phyloP scores from a whole-genome alignment of 441 rosid genomes.

The Gossypium aridum region DNA sequence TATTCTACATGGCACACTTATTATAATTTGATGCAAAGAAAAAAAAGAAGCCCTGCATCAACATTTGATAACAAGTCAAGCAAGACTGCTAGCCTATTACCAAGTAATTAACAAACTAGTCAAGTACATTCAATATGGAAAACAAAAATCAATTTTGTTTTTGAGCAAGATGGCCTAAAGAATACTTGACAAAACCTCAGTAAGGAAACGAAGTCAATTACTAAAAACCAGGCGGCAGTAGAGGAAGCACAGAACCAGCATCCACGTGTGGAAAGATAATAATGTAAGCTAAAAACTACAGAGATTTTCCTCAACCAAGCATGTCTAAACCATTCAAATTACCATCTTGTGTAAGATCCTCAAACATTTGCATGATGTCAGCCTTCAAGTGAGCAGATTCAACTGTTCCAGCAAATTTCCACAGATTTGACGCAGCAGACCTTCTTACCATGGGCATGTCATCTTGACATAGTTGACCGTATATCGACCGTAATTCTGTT shows the following conservation, averaged over 20 bases:
- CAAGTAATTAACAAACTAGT: too few species aligned
- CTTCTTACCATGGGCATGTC: slow-evolving; percentile 99
- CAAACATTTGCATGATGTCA: slow-evolving; percentile 80
- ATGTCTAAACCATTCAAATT: slow-evolving; percentile 15
- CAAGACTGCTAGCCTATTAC: too few species aligned
- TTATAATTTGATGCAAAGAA: too few species aligned
- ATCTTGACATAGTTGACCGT: slow-evolving; percentile 80
- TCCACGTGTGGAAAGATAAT: not conserved
- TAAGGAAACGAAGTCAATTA: not conserved
- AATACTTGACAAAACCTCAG: not conserved
- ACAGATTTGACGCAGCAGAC: slow-evolving; percentile 81
- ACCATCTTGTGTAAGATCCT: slow-evolving; percentile 93
- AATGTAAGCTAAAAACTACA: not conserved
- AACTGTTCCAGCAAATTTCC: slow-evolving; percentile 86
- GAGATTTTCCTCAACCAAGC: not conserved
- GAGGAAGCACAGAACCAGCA: not conserved
- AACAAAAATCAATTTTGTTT: not conserved
- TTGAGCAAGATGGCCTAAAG: not conserved
- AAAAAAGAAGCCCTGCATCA: too few species aligned
- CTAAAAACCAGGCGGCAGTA: not conserved
- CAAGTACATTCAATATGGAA: too few species aligned
- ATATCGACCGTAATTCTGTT: slow-evolving; percentile 59
- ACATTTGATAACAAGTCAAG: too few species aligned
- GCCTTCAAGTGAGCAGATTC: slow-evolving; percentile 72
- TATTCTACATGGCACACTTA: too few species aligned